phyloP scores from a whole-genome alignment of 2,329 filamentous ascomycete genomes.

The Pezicula carpinea region DNA sequence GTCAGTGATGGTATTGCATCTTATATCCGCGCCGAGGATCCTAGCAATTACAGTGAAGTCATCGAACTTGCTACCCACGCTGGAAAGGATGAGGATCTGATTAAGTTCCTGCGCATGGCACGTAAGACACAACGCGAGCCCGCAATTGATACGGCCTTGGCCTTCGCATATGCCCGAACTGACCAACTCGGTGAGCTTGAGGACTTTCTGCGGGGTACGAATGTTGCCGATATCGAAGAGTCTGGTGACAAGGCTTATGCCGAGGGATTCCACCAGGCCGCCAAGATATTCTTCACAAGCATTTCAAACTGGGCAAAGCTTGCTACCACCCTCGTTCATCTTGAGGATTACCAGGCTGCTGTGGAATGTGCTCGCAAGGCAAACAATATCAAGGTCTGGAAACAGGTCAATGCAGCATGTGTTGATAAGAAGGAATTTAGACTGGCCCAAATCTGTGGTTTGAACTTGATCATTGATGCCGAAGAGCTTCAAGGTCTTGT shows the following conservation, averaged over 20 bases:
- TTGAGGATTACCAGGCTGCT: slow-evolving; percentile 93
- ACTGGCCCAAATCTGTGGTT: slow-evolving; percentile 95
- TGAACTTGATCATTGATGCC: slow-evolving; percentile 95
- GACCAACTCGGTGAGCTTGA: slow-evolving; percentile 91
- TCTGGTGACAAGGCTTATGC: slow-evolving; percentile 97
- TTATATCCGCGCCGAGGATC: slow-evolving; percentile 92
- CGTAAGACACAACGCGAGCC: slow-evolving; percentile 95
- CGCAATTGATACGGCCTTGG: slow-evolving; percentile 86
- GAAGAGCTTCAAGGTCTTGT: slow-evolving; percentile 91
- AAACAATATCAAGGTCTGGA: slow-evolving; percentile 99
- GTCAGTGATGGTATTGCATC: slow-evolving; percentile 91
- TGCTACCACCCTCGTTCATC: slow-evolving; percentile 93
- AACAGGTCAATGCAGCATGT: slow-evolving; percentile 94
- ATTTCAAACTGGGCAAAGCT: slow-evolving; percentile 99
- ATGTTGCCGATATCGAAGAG: slow-evolving; percentile 92
- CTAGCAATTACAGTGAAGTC: slow-evolving; percentile 90
- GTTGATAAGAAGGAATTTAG: slow-evolving; percentile 98
- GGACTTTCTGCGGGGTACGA: slow-evolving; percentile 88
- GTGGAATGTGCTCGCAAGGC: slow-evolving; percentile 98
- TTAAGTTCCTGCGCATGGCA: slow-evolving; percentile 96
- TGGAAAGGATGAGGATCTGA: slow-evolving; percentile 94
- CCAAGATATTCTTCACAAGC: slow-evolving; percentile 97
- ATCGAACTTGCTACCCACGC: slow-evolving; percentile 94
- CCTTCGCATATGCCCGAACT: slow-evolving; percentile 88
- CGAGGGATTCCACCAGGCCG: slow-evolving; percentile 89